Evolutionary conservation across 441 rosid genomes (phyloP).

Genomic region (Iberis amara): DNA sequence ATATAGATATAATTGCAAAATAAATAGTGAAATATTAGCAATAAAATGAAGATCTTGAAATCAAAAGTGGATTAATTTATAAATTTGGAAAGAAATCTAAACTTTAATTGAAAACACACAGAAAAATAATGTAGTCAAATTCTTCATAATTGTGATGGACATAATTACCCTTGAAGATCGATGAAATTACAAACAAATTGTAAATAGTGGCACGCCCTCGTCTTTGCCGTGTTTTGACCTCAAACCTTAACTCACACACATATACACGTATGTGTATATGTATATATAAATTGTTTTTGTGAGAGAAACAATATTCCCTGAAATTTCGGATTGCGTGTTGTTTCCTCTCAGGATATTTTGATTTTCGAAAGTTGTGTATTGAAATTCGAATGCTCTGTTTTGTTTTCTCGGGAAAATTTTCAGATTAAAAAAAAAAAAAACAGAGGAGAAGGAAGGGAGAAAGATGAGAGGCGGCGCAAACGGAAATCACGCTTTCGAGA

Average conservation of each 20-base stretch:
- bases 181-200: conserved; percentile 20
- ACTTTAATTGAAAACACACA: not conserved
- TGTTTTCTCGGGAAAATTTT: conserved; percentile 28
- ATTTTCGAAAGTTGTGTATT: not conserved
- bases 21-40: not conserved
- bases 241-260: conserved; percentile 27
- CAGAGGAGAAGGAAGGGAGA: conserved; percentile 24
- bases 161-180: conserved; percentile 7
- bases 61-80: not conserved
- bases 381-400: conserved; percentile 29
- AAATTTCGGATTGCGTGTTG: conserved; percentile 31
- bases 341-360: conserved; percentile 18
- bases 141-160: conserved; percentile 21
- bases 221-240: conserved; percentile 40
- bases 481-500: conserved; percentile 44
- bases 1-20: not conserved
- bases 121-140: conserved; percentile 17
- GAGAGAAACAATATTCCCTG: conserved; percentile 30
- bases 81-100: not conserved
- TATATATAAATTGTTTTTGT: not conserved
- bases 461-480: conserved; percentile 47
- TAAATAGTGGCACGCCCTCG: conserved; percentile 25
- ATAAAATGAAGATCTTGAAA: not conserved
- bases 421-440: conserved; percentile 29
- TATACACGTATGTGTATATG: not conserved